Conservation (phyloP, 495 filamentous ascomycete species). For the Talaromyces nanjingensis region DNA sequence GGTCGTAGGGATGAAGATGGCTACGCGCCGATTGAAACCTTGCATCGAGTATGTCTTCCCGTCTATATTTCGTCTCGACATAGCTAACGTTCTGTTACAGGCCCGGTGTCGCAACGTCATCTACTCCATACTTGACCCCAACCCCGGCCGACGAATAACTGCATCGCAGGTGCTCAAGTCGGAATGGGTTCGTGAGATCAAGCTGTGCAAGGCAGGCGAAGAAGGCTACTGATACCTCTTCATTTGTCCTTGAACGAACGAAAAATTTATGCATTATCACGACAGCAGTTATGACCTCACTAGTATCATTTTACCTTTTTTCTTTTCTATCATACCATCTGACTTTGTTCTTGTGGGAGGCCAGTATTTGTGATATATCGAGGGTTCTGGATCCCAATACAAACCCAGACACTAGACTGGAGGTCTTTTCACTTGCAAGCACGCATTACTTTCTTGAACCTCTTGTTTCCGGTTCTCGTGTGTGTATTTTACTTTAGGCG, state of each 20-base stretch:
- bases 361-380: slow-evolving; percentile 4
- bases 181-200: slow-evolving; percentile 96
- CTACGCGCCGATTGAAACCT: slow-evolving; percentile 90
- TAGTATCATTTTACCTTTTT: slow-evolving; percentile 13
- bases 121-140: slow-evolving; percentile 97
- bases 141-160: slow-evolving; percentile 80
- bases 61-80: slow-evolving; percentile 1
- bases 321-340: slow-evolving; percentile 15
- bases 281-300: slow-evolving; percentile 1
- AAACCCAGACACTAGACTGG: slow-evolving; percentile 6
- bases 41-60: slow-evolving; percentile 78
- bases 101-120: slow-evolving; percentile 97
- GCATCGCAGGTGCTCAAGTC: slow-evolving; percentile 95
- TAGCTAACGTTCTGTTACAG: slow-evolving; percentile 34
- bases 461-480: slow-evolving; percentile 2
- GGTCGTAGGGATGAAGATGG: slow-evolving; percentile 89
- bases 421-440: slow-evolving; percentile 2
- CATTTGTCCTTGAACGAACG: background rate
- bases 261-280: slow-evolving; percentile 3
- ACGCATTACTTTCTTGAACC: slow-evolving; percentile 3
- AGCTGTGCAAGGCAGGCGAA: slow-evolving; percentile 89
- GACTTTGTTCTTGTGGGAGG: background rate
- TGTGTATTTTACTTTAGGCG: slow-evolving; percentile 4
- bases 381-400: background rate
- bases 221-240: slow-evolving; percentile 60